phyloP scores from a whole-genome alignment of 805 yeast species.

The Saccharomycopsis javanensis region DNA sequence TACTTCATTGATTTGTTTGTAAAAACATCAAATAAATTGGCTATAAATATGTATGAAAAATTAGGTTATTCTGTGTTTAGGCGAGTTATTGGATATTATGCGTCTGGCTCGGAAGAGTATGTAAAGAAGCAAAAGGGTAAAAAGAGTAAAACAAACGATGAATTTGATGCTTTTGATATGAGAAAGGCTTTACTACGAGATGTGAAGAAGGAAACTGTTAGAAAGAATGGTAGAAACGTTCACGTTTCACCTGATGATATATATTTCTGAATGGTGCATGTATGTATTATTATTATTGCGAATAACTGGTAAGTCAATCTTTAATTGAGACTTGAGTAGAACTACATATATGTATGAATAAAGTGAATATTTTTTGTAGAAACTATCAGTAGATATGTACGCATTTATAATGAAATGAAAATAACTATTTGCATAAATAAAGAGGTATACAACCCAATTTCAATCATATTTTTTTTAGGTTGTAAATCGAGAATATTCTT shows the following conservation, averaged over 20 bases:
- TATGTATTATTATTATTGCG: too few relatives aligned
- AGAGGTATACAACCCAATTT: not conserved
- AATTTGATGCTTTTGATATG: conserved; percentile 84
- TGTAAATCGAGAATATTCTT: not conserved
- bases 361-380: too few relatives aligned
- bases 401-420: not conserved
- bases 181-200: conserved; percentile 56
- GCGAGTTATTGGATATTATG: conserved; percentile 85
- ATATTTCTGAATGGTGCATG: not conserved
- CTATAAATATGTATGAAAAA: conserved; percentile 73
- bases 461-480: not conserved
- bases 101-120: conserved; percentile 37
- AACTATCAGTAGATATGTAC: too few relatives aligned
- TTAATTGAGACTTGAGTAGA: too few relatives aligned
- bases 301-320: too few relatives aligned
- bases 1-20: conserved; percentile 89
- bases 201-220: conserved; percentile 38
- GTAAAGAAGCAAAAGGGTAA: conserved; percentile 15
- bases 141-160: conserved; percentile 42
- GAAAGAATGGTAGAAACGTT: conserved; percentile 51
- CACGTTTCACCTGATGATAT: conserved; percentile 56
- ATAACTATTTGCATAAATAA: not conserved
- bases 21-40: conserved; percentile 72
- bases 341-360: too few relatives aligned
- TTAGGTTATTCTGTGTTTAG: conserved; percentile 79